Percentiles rank a stretch among this genome's conserved stretches.
These are phyloP conservation scores for Biscogniauxia marginata DNA, from an alignment of 2,329 filamentous ascomycete species.

Conservation along the genomic window DNA sequence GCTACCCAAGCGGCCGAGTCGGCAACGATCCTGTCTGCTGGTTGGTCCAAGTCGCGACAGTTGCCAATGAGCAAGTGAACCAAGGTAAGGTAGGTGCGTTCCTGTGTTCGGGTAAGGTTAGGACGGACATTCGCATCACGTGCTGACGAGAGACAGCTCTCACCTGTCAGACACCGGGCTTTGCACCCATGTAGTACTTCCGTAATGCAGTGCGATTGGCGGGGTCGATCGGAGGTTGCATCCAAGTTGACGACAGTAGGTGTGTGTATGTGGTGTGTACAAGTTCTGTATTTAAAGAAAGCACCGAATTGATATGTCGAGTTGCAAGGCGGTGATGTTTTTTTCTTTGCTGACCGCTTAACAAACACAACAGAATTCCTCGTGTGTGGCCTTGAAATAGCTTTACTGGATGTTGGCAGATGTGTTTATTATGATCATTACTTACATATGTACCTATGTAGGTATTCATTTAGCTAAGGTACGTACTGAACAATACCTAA, in stretches of 20 bases:
- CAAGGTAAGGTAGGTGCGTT: too few relatives aligned
- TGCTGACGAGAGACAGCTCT: neutral
- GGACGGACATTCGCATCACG: neutral
- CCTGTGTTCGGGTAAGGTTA: too few relatives aligned
- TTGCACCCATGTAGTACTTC: neutral
- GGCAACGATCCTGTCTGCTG: too few relatives aligned
- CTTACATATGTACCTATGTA: neutral
- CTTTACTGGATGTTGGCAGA: too few relatives aligned
- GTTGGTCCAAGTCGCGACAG: constrained; percentile 3
- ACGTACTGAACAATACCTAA: too few relatives aligned
- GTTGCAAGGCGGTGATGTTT: neutral
- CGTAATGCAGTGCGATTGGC: neutral
- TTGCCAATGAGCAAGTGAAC: too few relatives aligned
- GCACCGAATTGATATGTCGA: neutral
- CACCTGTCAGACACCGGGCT: neutral
- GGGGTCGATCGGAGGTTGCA: neutral
- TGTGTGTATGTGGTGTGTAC: neutral
- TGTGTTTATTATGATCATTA: neutral
- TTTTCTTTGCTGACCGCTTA: neutral
- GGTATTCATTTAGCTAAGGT: neutral
- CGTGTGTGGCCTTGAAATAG: too few relatives aligned
- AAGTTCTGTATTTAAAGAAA: neutral
- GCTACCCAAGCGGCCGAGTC: neutral
- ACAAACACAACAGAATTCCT: neutral
- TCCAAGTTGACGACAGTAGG: neutral